Base-by-base conservation (phyloP, 2,329 filamentous ascomycete species). In the Penicillium sp. region DNA sequence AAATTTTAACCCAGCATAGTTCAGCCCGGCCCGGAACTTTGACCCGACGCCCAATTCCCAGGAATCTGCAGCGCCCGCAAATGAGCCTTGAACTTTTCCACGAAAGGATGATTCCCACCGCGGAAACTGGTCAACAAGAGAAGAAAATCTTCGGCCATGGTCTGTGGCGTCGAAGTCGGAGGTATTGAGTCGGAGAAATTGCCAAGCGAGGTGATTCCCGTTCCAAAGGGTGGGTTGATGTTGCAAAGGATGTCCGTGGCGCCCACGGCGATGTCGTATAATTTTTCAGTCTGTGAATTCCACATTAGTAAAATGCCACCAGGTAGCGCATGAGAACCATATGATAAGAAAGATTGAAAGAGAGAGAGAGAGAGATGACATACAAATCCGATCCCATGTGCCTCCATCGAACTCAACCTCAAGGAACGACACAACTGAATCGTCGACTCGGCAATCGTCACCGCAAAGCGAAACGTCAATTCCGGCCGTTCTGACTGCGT, bases 371-470 rank as follows among this genome's bases (percentile, higher is more conserved):
- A n/a, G 24, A 32, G 11, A 3, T n/a, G 4, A 28, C 62, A 57
- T 55, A 69, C 66, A 59, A 63, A 47, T 46, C 66, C 71, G 32
- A 72, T 66, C 4, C 70, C 71, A 49, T 73, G 70, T 0, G 69
- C 66, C 48, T 73, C 71, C 66, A 73, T 69, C 2, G 71, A 66
- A 47, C 65, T 58, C 43, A 66, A 54, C 13, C 62, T 54, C 26
- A 68, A 46, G 12, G 61, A 59, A 33, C 58, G 59, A 46, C 68
- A 72, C 29, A 66, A 56, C 34, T 63, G 55, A 4, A 73, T 50
- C 2, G 70, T 61, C 8, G 61, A 60, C 39, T 65, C 57, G 1
- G 66, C 69, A 51, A 71, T 50, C 11, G 58, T 50, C 25, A 66
- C 61, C 9, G 70, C 66, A 45, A 70, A 73, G 11, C 65, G 57